Percentiles rank a stretch among this genome's conserved stretches.
Conservation (phyloP, 2,329 filamentous ascomycete species). For the Penicillium capsulatum region DNA sequence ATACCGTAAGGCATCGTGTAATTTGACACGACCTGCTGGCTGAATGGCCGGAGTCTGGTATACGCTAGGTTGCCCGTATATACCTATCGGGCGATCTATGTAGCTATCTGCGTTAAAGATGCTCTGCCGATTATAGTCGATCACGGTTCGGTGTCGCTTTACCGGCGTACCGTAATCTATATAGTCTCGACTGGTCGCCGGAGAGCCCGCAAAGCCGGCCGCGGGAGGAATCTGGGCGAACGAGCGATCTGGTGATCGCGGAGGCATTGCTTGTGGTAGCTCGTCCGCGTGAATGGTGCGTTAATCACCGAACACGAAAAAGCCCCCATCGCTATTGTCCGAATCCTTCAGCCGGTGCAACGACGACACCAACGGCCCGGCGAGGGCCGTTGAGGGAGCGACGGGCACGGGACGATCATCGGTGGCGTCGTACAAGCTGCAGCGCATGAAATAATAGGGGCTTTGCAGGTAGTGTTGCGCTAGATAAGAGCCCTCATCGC, state of each 20-base stretch:
- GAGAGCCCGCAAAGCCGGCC: constrained; percentile 31
- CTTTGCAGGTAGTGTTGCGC: constrained; percentile 61
- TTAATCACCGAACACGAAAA: constrained; percentile 83
- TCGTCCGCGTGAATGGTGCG: constrained; percentile 38
- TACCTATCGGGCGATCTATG: constrained; percentile 35
- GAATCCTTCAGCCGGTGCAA: constrained; percentile 76
- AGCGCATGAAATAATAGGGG: constrained; percentile 61
- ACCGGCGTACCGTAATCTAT: constrained; percentile 32
- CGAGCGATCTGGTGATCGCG: constrained; percentile 38
- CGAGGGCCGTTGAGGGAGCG: constrained; percentile 53
- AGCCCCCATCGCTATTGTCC: constrained; percentile 69
- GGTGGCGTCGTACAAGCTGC: constrained; percentile 51
- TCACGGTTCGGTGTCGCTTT: constrained; percentile 40
- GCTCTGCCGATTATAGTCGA: constrained; percentile 34
- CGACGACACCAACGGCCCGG: constrained; percentile 73
- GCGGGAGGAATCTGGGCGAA: constrained; percentile 34
- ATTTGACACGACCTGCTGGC: constrained; percentile 35
- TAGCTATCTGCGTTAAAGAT: constrained; percentile 37
- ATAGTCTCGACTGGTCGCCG: constrained; percentile 33
- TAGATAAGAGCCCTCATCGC: constrained; percentile 45
- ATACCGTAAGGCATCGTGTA: constrained; percentile 38
- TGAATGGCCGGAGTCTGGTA: constrained; percentile 37
- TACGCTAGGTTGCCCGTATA: constrained; percentile 32
- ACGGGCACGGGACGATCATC: constrained; percentile 44
- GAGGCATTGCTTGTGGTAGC: constrained; percentile 33